Percentiles rank a stretch among this genome's conserved stretches.
Conservation (phyloP, 225 moss, liverwort and hornwort genomes). For the Neckera pumila region DNA sequence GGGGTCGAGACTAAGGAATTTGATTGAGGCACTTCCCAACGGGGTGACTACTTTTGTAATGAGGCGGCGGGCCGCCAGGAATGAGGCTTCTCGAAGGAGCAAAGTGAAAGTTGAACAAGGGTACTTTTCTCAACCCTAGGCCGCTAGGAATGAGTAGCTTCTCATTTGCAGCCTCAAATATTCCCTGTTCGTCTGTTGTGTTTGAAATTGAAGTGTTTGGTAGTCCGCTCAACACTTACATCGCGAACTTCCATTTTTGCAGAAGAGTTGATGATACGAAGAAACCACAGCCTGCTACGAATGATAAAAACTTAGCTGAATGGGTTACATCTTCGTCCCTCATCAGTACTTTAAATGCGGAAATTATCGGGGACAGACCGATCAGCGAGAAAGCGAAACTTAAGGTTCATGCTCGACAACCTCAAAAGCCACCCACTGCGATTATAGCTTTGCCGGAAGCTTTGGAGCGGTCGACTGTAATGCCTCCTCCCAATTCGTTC, state of each 20-base stretch:
- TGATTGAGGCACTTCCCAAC: constrained; percentile 64
- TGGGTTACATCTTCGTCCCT: constrained; percentile 14
- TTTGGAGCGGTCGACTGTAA: neutral
- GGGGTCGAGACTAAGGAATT: constrained; percentile 51
- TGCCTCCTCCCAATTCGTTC: neutral
- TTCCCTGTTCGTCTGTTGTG: neutral
- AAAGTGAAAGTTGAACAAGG: constrained; percentile 3
- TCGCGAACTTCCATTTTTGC: neutral
- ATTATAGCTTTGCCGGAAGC: neutral
- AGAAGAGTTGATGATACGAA: neutral
- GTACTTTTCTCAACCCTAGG: neutral
- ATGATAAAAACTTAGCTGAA: constrained; percentile 20
- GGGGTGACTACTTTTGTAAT: constrained; percentile 13
- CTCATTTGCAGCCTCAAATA: neutral
- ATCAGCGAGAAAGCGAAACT: neutral
- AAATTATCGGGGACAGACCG: neutral
- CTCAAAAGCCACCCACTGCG: neutral
- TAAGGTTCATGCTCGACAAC: neutral
- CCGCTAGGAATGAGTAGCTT: neutral
- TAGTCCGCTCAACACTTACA: neutral
- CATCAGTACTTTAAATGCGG: neutral
- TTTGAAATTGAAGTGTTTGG: neutral
- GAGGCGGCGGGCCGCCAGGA: constrained; percentile 14
- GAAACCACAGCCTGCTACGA: neutral
- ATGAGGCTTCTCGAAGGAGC: constrained; percentile 19